These are phyloP conservation scores for Medicago arabica DNA, from an alignment of 306 rosid species.

Conservation along the genomic window DNA sequence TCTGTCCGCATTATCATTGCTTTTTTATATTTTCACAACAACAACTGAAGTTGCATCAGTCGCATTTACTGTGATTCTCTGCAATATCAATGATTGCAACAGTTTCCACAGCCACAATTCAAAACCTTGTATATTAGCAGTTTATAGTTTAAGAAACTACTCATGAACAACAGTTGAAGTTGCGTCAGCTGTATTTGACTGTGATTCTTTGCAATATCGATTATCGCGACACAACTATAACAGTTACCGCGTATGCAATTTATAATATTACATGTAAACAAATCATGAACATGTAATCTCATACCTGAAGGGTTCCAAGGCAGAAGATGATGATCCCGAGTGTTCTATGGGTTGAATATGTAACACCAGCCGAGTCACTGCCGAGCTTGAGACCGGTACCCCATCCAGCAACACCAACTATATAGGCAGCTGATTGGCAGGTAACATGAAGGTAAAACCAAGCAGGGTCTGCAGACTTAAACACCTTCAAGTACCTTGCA, in stretches of 20 bases:
- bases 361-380: conserved; percentile 57
- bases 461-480: conserved; percentile 89
- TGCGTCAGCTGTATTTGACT: background rate
- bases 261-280: too few relatives aligned
- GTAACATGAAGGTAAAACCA: conserved; percentile 93
- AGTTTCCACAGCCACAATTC: background rate
- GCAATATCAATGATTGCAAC: too few relatives aligned
- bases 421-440: conserved; percentile 86
- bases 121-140: background rate
- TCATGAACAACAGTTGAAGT: background rate
- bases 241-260: too few relatives aligned
- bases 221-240: background rate
- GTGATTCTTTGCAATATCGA: background rate
- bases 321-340: conserved; percentile 79
- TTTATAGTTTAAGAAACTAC: background rate
- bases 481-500: conserved; percentile 82
- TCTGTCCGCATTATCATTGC: background rate
- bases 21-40: background rate
- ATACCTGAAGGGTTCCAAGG: conserved; percentile 93
- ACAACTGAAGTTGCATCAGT: background rate
- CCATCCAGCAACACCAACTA: conserved; percentile 94
- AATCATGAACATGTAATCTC: conserved; percentile 2
- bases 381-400: conserved; percentile 96
- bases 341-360: conserved; percentile 54
- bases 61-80: background rate